phyloP scores from a whole-genome alignment of 495 filamentous ascomycete genomes.

The Penicillium coffeae region DNA sequence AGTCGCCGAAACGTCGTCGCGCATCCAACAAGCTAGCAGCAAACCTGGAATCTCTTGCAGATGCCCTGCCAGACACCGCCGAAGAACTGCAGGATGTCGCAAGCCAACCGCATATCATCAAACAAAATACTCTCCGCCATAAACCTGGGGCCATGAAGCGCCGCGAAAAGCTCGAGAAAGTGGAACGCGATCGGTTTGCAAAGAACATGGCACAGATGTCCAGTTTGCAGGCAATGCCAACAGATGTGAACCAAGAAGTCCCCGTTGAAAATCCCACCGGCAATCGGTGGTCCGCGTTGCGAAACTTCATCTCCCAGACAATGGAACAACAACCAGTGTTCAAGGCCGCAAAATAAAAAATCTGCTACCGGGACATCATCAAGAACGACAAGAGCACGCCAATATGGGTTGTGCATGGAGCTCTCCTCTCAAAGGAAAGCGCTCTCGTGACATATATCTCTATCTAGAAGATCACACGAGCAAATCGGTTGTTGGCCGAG shows the following conservation, averaged over 20 bases:
- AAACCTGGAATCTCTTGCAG: slow-evolving; percentile 71
- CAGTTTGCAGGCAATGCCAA: slow-evolving; percentile 21
- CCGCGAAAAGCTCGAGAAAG: slow-evolving; percentile 70
- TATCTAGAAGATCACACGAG: too few relatives aligned
- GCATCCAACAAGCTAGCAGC: slow-evolving; percentile 71
- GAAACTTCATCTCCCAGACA: slow-evolving; percentile 65
- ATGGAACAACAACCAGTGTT: slow-evolving; percentile 73
- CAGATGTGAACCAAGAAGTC: slow-evolving; percentile 5
- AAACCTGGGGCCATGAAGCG: slow-evolving; percentile 77
- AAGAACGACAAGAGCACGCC: too few relatives aligned
- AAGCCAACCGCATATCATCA: slow-evolving; percentile 49
- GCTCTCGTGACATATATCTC: too few relatives aligned
- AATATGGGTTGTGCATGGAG: too few relatives aligned
- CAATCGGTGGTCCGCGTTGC: slow-evolving; percentile 64
- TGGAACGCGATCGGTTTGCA: slow-evolving; percentile 78
- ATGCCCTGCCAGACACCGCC: slow-evolving; percentile 65
- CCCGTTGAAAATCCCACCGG: slow-evolving; percentile 39
- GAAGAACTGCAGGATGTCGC: slow-evolving; percentile 27
- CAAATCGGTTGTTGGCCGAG: too few relatives aligned
- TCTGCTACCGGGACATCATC: too few relatives aligned
- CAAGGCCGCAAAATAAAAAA: slow-evolving; percentile 31
- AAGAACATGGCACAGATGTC: slow-evolving; percentile 69
- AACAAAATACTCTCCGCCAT: slow-evolving; percentile 65
- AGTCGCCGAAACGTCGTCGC: slow-evolving; percentile 56
- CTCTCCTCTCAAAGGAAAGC: too few relatives aligned